Percentiles rank a stretch among this genome's conserved stretches.
Conservation (phyloP, 2,329 filamentous ascomycete genomes). For the Neofusicoccum kwambonambiense region DNA sequence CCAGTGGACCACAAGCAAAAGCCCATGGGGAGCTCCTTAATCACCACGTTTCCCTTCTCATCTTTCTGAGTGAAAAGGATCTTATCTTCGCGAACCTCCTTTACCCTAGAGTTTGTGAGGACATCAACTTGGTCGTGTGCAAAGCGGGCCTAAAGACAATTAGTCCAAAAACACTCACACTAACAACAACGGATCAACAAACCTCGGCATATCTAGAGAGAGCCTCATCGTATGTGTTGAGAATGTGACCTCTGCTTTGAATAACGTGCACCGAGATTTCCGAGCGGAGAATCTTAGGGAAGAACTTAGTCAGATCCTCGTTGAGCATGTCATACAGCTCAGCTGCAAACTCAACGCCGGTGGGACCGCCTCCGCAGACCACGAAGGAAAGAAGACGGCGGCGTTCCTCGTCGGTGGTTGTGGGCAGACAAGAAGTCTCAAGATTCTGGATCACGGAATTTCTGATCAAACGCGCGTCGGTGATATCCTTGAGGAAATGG, state of each 20-base stretch:
- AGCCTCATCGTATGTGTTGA: slow-evolving; percentile 97
- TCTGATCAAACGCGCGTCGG: slow-evolving; percentile 84
- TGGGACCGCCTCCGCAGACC: slow-evolving; percentile 91
- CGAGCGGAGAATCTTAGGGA: slow-evolving; percentile 88
- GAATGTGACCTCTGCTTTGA: slow-evolving; percentile 88
- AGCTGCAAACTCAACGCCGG: slow-evolving; percentile 95
- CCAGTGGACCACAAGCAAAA: slow-evolving; percentile 99
- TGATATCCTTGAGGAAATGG: slow-evolving; percentile 92
- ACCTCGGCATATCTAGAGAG: slow-evolving; percentile 86
- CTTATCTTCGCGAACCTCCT: slow-evolving; percentile 78
- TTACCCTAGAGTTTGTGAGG: slow-evolving; percentile 87
- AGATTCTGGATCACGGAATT: slow-evolving; percentile 87
- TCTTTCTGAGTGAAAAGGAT: slow-evolving; percentile 86
- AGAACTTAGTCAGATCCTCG: slow-evolving; percentile 81
- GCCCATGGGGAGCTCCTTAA: slow-evolving; percentile 90
- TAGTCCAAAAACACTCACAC: neutral
- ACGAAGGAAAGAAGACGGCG: slow-evolving; percentile 89
- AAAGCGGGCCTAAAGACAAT: slow-evolving; percentile 62
- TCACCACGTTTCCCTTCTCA: slow-evolving; percentile 69
- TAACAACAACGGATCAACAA: slow-evolving; percentile 1
- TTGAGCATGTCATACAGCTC: slow-evolving; percentile 96
- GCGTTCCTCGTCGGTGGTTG: slow-evolving; percentile 83
- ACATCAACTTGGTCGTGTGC: slow-evolving; percentile 88
- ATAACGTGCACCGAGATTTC: slow-evolving; percentile 98
- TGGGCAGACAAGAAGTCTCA: slow-evolving; percentile 88